Conservation (phyloP, 1,284 basidiomycete species). For the Cystobasidium slooffiae region DNA sequence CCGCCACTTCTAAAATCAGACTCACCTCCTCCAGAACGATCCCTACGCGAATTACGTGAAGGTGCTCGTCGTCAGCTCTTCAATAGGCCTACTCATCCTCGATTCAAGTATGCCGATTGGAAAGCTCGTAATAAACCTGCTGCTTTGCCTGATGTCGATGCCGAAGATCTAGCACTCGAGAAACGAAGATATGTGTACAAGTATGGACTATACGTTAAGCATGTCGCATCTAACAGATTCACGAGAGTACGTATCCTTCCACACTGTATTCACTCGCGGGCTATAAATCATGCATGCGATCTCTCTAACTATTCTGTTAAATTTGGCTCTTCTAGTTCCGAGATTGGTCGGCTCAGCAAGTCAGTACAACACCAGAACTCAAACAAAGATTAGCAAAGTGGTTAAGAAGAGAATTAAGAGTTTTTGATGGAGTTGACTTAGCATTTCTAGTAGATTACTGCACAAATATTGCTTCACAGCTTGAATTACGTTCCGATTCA, state of each 20-base stretch:
- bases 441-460: conserved; percentile 55
- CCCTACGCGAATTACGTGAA: conserved; percentile 18
- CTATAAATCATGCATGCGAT: not conserved
- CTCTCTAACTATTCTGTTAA: not conserved
- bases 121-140: conserved; percentile 39
- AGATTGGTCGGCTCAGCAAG: conserved; percentile 48
- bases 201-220: conserved; percentile 51
- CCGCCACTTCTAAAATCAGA: conserved; percentile 41
- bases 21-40: conserved; percentile 15
- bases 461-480: conserved; percentile 51
- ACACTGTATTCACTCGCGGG: not conserved
- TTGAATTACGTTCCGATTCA: conserved; percentile 51
- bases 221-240: conserved; percentile 54
- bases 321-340: conserved; percentile 46
- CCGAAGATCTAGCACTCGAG: conserved; percentile 51
- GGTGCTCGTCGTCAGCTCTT: conserved; percentile 42
- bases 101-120: conserved; percentile 39
- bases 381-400: conserved; percentile 52
- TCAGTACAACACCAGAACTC: conserved; percentile 45
- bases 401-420: conserved; percentile 53
- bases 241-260: conserved; percentile 42
- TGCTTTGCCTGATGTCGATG: conserved; percentile 33
- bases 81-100: conserved; percentile 42
- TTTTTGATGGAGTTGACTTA: conserved; percentile 54
- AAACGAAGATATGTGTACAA: conserved; percentile 53